These are phyloP conservation scores for Serendipita vermifera DNA, from an alignment of 768 basidiomycete species.

Conservation along the genomic window DNA sequence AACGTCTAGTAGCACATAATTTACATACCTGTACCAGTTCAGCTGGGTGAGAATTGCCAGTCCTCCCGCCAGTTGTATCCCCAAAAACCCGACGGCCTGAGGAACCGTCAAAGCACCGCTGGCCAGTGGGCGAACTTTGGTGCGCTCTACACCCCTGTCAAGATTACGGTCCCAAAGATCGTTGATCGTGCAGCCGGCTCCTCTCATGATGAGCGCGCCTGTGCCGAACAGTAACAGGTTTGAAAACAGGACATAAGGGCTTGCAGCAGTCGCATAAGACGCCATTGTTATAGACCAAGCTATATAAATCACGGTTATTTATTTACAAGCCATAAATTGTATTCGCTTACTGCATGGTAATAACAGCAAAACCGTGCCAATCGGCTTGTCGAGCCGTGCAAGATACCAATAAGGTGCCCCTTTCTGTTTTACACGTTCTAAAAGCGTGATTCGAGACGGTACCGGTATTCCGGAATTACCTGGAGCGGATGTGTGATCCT, in stretches of 20 bases:
- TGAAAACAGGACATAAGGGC: slow-evolving; percentile 52
- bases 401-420: slow-evolving; percentile 71
- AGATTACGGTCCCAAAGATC: slow-evolving; percentile 96
- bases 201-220: slow-evolving; percentile 91
- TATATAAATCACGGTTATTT: slow-evolving; percentile 24
- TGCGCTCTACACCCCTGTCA: slow-evolving; percentile 83
- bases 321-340: neutral
- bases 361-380: slow-evolving; percentile 80
- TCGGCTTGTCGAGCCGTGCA: slow-evolving; percentile 89
- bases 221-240: slow-evolving; percentile 76
- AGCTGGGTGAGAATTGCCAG: slow-evolving; percentile 78
- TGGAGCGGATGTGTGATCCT: too few species aligned
- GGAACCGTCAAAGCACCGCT: slow-evolving; percentile 60
- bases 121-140: slow-evolving; percentile 78
- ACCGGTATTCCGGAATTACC: too few species aligned
- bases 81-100: slow-evolving; percentile 74
- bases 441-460: too few species aligned
- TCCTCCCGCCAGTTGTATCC: slow-evolving; percentile 65
- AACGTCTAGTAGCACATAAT: neutral
- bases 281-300: slow-evolving; percentile 99
- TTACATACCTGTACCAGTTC: slow-evolving; percentile 84
- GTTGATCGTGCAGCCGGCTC: slow-evolving; percentile 97
- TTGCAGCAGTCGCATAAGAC: slow-evolving; percentile 60
- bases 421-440: too few species aligned
- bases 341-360: slow-evolving; percentile 77